These are phyloP conservation scores for Cyberlindnera nakhonratchasimensis DNA, from an alignment of 805 yeast genomes.

Conservation along the genomic window DNA sequence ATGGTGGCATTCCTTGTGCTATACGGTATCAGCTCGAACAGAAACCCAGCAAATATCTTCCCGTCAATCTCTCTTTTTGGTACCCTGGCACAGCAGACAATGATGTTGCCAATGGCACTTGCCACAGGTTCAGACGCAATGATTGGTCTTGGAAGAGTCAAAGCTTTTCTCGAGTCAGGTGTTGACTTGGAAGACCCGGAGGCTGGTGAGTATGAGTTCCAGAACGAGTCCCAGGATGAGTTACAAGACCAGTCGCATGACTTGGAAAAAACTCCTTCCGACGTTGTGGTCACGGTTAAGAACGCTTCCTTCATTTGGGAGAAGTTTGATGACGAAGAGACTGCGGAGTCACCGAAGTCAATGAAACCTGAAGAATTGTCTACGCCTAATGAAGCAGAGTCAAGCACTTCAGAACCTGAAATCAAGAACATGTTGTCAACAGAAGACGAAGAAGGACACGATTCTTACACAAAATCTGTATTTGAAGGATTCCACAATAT, in stretches of 20 bases:
- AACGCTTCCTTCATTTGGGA: slow-evolving; percentile 72
- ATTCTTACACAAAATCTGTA: slow-evolving; percentile 5
- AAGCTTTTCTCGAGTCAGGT: slow-evolving; percentile 47
- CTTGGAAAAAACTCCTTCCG: slow-evolving; percentile 19
- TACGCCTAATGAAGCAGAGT: slow-evolving; percentile 15
- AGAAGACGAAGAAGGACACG: slow-evolving; percentile 16
- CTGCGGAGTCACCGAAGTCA: slow-evolving; percentile 23
- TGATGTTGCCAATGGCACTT: slow-evolving; percentile 68
- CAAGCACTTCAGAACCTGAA: slow-evolving; percentile 7
- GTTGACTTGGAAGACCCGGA: slow-evolving; percentile 37
- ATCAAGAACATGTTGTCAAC: slow-evolving; percentile 12
- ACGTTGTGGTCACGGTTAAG: slow-evolving; percentile 45
- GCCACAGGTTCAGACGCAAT: slow-evolving; percentile 67
- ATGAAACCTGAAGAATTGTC: neutral
- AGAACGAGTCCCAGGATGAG: too few species aligned
- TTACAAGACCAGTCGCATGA: too few species aligned
- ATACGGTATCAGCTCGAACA: slow-evolving; percentile 35
- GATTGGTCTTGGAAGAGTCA: slow-evolving; percentile 57
- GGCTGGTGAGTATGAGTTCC: slow-evolving; percentile 33
- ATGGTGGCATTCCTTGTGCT: slow-evolving; percentile 47
- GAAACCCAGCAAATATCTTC: slow-evolving; percentile 60
- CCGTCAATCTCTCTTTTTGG: slow-evolving; percentile 69
- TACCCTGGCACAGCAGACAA: slow-evolving; percentile 55
- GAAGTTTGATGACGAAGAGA: slow-evolving; percentile 38
- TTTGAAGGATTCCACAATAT: slow-evolving; percentile 19